Conservation (phyloP, 2,329 filamentous ascomycete species). For the Paracoccidioides brasiliensis region DNA sequence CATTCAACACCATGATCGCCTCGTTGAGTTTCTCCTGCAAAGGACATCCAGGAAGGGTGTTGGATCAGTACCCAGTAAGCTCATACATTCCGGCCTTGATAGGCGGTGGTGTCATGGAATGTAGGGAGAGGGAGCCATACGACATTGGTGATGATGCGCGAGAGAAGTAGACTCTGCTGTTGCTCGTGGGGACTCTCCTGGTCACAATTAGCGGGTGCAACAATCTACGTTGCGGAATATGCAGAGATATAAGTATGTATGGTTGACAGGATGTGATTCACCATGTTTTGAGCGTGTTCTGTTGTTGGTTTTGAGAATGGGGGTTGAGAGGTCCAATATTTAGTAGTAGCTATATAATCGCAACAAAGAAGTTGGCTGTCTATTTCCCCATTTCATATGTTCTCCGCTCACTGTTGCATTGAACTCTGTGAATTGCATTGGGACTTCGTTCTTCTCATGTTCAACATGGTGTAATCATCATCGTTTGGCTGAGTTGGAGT, state of each 20-base stretch:
- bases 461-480: not conserved
- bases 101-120: not conserved
- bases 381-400: not conserved
- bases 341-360: too few species aligned
- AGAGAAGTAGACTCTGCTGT: constrained; percentile 85
- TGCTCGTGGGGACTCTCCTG: constrained; percentile 95
- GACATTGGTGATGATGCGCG: constrained; percentile 93
- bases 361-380: too few species aligned
- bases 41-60: not conserved
- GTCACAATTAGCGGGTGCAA: not conserved
- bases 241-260: not conserved
- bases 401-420: not conserved
- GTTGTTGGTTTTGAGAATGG: not conserved
- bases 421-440: not conserved
- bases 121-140: constrained; percentile 42
- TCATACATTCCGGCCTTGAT: not conserved
- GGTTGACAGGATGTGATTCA: not conserved
- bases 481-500: not conserved
- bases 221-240: not conserved
- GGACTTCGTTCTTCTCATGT: not conserved
- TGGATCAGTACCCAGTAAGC: not conserved
- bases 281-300: not conserved
- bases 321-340: too few species aligned
- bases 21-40: constrained; percentile 91
- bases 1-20: constrained; percentile 83